These are phyloP conservation scores for Rhodotorula diobovata DNA, from an alignment of 768 basidiomycete genomes.

Conservation along the genomic window DNA sequence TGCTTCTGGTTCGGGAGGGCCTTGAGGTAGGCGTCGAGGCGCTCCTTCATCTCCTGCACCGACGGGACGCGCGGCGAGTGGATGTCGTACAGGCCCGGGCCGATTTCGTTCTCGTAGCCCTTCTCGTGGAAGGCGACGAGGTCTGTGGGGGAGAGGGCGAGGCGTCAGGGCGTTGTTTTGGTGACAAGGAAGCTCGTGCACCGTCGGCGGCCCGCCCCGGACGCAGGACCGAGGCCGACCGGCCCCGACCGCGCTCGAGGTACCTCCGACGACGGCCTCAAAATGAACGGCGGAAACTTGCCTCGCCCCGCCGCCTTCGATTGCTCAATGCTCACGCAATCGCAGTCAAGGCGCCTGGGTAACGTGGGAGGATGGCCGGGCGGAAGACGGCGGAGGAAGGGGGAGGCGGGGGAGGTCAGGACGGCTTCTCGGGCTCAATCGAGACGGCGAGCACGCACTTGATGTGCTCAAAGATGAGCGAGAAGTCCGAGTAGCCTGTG, in stretches of 20 bases:
- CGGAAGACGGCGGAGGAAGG: constrained; percentile 68
- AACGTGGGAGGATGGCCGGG: constrained; percentile 54
- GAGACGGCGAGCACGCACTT: background rate
- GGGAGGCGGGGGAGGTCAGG: constrained; percentile 52
- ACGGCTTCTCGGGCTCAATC: constrained; percentile 4
- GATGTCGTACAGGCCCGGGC: constrained; percentile 62
- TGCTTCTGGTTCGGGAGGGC: constrained; percentile 27
- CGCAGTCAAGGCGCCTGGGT: constrained; percentile 88
- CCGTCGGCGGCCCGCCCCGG: constrained; percentile 80
- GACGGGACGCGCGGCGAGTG: constrained; percentile 97
- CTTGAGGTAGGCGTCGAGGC: constrained; percentile 71
- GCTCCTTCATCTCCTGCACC: constrained; percentile 88
- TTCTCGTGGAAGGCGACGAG: constrained; percentile 89
- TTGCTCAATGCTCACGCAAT: constrained; percentile 66
- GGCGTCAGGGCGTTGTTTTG: too few relatives aligned
- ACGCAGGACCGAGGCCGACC: constrained; percentile 50
- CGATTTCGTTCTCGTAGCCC: constrained; percentile 59
- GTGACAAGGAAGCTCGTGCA: too few relatives aligned
- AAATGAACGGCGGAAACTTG: background rate
- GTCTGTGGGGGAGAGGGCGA: background rate
- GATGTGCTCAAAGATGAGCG: constrained; percentile 61
- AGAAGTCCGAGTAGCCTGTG: constrained; percentile 71
- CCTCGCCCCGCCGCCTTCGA: constrained; percentile 2
- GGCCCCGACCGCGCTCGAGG: too few relatives aligned
- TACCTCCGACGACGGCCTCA: background rate